These are phyloP conservation scores for Lachnellula subtilissima DNA, from an alignment of 2,329 filamentous ascomycete species.

Conservation along the genomic window DNA sequence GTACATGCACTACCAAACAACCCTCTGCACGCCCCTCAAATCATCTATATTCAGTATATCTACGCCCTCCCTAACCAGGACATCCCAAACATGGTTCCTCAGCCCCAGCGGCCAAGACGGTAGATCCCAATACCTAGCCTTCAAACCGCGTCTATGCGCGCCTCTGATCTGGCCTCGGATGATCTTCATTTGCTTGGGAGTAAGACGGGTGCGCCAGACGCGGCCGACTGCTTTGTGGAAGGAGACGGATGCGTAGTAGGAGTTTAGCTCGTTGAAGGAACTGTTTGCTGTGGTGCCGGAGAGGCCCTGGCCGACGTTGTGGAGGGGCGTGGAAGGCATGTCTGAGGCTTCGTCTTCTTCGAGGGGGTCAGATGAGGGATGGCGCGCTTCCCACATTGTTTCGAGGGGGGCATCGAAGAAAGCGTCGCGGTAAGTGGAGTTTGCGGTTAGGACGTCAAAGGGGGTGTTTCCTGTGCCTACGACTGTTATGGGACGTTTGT, in stretches of 20 bases:
- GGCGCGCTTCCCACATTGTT: conserved; percentile 34
- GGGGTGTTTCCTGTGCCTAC: conserved; percentile 63
- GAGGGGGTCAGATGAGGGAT: background rate
- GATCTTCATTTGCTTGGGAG: conserved; percentile 37
- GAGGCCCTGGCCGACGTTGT: conserved; percentile 38
- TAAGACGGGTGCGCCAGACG: conserved; percentile 44
- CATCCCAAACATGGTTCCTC: conserved; percentile 53
- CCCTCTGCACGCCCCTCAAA: conserved; percentile 37
- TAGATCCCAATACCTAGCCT: conserved; percentile 56
- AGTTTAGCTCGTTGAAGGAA: conserved; percentile 50
- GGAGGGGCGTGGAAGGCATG: conserved; percentile 2
- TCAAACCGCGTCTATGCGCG: conserved; percentile 48
- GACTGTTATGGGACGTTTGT: conserved; percentile 58
- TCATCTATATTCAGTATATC: conserved; percentile 61
- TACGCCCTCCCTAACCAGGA: conserved; percentile 50
- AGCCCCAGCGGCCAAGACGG: conserved; percentile 52
- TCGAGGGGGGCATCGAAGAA: conserved; percentile 64
- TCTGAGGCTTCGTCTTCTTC: conserved; percentile 17
- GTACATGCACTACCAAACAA: background rate
- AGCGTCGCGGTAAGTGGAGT: conserved; percentile 52
- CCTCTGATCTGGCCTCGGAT: conserved; percentile 42
- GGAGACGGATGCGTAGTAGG: conserved; percentile 60
- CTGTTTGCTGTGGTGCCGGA: conserved; percentile 34
- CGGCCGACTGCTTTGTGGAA: conserved; percentile 50
- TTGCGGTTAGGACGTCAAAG: conserved; percentile 50